These are phyloP conservation scores for Aspergillus japonicus DNA, from an alignment of 2,329 filamentous ascomycete genomes.

Conservation along the genomic window DNA sequence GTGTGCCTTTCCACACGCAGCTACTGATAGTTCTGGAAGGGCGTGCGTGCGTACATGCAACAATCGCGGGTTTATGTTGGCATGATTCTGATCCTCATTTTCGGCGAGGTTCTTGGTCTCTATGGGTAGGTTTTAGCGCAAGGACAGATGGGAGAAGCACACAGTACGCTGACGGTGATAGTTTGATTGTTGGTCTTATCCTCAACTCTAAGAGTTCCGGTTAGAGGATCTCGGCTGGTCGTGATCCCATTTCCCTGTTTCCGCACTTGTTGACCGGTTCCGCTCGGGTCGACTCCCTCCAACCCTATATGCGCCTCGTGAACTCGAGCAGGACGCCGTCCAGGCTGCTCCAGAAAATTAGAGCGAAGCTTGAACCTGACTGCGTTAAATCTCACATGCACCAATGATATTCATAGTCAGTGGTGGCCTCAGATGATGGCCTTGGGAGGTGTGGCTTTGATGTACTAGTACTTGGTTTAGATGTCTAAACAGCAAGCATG, in stretches of 20 bases:
- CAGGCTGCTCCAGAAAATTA: background rate
- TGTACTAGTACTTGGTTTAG: conserved; percentile 23
- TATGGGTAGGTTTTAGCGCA: conserved; percentile 70
- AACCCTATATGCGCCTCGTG: conserved; percentile 9
- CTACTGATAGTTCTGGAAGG: conserved; percentile 42
- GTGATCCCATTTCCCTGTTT: conserved; percentile 6
- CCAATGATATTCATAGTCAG: background rate
- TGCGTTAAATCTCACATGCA: background rate
- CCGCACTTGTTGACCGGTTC: conserved; percentile 9
- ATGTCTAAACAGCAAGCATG: conserved; percentile 14
- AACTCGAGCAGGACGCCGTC: conserved; percentile 1
- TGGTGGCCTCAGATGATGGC: background rate
- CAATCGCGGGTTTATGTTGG: conserved; percentile 95
- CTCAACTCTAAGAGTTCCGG: conserved; percentile 74
- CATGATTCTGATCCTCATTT: conserved; percentile 98
- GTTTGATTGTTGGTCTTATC: conserved; percentile 88
- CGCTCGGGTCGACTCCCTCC: conserved; percentile 3
- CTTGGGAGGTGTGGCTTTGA: conserved; percentile 7
- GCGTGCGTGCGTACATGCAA: conserved; percentile 92
- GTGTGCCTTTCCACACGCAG: background rate
- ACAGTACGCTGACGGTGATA: conserved; percentile 40
- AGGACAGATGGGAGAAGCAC: background rate
- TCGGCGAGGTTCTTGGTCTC: conserved; percentile 92
- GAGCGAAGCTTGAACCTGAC: background rate
- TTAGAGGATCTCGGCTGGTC: conserved; percentile 7